Base-by-base conservation (phyloP, 805 yeast genomes). In the Lipomyces sp. region DNA sequence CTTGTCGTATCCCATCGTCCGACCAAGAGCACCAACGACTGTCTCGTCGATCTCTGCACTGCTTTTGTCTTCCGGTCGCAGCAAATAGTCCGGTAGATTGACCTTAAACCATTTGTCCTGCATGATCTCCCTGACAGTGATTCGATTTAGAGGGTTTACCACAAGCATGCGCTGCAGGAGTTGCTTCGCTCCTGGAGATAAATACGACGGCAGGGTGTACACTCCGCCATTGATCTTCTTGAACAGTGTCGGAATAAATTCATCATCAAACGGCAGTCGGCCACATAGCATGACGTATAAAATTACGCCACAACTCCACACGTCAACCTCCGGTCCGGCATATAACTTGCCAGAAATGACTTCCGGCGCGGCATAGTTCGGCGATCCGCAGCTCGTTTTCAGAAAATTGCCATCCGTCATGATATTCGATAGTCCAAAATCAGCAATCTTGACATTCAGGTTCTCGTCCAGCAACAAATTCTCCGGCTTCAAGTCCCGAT, bases 311-410 rank as follows among this genome's bases (percentile, higher is more conserved):
- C 97, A 90, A 0, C 96, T 90, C 98, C 98, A 93, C 63, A 93
- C 97, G 77, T 93, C 98, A 58, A 94, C 98, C 78, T 94, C 98
- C 2, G 98, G 98, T 8, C 98, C 98, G 1, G 98, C 98, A 73
- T 93, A 94, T 62, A 94, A 82, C 76, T 94, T 92, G 45, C 98
- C 98, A 68, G 93, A 87, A 65, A 93, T 93, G 35, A 93, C 98
- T 78, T 93, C 98, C 0, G 98, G 98, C 0, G 98, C 98, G 4
- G 98, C 98, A 77, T 93, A 93, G 76, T 94, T 94, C 64, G 98
- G 98, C 6, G 96, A 89, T 3, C 98, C 98, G 80, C 98, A 94
- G 72, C 93, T 87, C 1, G 98, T 93, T 76, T 93, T 94, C 75
- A 93, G 82, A 77, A 93, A 93, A 77, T 93, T 93, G 67, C 98